Conservation (phyloP, 2,329 filamentous ascomycete genomes). For the Periglandula ipomoeae region DNA sequence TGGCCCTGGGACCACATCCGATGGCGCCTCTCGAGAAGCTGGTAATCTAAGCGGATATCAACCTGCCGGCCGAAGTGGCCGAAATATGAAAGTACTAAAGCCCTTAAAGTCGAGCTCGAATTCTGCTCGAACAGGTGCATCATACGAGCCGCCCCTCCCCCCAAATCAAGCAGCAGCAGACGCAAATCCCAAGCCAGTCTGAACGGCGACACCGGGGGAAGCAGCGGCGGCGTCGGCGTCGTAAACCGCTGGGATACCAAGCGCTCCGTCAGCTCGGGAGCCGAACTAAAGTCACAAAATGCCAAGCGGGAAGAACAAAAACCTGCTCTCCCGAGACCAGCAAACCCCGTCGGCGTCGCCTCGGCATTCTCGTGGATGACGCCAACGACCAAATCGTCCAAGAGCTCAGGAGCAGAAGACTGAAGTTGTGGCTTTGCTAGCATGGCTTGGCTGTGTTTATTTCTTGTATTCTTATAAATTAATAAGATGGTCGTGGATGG, state of each 20-base stretch:
- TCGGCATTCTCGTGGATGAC: slow-evolving; percentile 94
- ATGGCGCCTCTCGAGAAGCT: slow-evolving; percentile 44
- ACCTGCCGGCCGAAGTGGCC: slow-evolving; percentile 49
- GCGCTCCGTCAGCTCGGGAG: slow-evolving; percentile 35
- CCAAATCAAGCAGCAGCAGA: slow-evolving; percentile 40
- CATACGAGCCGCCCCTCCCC: slow-evolving; percentile 42
- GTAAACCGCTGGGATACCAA: slow-evolving; percentile 45
- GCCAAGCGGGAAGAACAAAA: slow-evolving; percentile 29
- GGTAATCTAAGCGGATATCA: slow-evolving; percentile 58
- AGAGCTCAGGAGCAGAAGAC: slow-evolving; percentile 23
- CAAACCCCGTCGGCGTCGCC: slow-evolving; percentile 84
- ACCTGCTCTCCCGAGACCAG: slow-evolving; percentile 42
- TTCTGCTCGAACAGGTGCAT: slow-evolving; percentile 38
- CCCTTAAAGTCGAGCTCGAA: slow-evolving; percentile 57
- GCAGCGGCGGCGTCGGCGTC: slow-evolving; percentile 16
- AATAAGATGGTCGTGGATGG: not conserved
- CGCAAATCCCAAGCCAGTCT: slow-evolving; percentile 42
- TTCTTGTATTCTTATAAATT: not conserved
- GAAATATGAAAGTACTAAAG: slow-evolving; percentile 86
- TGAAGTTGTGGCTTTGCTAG: not conserved
- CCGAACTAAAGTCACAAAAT: slow-evolving; percentile 27
- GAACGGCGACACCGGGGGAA: slow-evolving; percentile 14
- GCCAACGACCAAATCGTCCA: slow-evolving; percentile 27
- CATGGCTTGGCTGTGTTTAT: not conserved
- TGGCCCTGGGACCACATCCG: slow-evolving; percentile 38